Evolutionary conservation across 2,329 filamentous ascomycete genomes (phyloP).

Genomic region (Paramyrothecium roridum): DNA sequence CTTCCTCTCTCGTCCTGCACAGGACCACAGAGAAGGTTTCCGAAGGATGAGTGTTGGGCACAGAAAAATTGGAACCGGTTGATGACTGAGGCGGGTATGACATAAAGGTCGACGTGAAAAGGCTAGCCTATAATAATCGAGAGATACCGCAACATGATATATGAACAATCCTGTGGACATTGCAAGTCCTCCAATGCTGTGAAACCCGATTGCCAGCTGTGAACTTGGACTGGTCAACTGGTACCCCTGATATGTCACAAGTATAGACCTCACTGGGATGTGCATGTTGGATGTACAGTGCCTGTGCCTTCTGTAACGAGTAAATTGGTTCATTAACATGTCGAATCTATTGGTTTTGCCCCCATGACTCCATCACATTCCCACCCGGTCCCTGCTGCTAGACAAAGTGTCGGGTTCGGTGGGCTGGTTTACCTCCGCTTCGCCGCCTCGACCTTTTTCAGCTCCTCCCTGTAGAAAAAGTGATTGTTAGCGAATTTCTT

Average conservation of each 20-base stretch:
- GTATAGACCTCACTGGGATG: neutral
- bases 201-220: neutral
- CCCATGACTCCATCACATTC: too few relatives aligned
- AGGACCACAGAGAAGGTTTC: neutral
- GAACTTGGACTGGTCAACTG: neutral
- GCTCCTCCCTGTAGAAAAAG: slow-evolving; percentile 64
- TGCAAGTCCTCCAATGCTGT: neutral
- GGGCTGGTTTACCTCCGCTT: slow-evolving; percentile 52
- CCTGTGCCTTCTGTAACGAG: neutral
- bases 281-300: too few relatives aligned
- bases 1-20: neutral
- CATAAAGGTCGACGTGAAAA: slow-evolving; percentile 25
- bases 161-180: neutral
- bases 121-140: slow-evolving; percentile 28
- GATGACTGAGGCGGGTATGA: slow-evolving; percentile 24
- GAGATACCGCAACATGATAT: neutral
- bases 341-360: too few relatives aligned
- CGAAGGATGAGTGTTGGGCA: neutral
- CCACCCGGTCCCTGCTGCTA: too few relatives aligned
- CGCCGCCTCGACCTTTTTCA: slow-evolving; percentile 86
- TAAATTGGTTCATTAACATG: neutral
- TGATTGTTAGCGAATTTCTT: too few relatives aligned
- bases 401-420: too few relatives aligned
- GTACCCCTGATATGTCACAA: neutral
- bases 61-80: slow-evolving; percentile 14